Conservation (phyloP, 78 protist genomes). For the Dictyostelium firmibasis region DNA sequence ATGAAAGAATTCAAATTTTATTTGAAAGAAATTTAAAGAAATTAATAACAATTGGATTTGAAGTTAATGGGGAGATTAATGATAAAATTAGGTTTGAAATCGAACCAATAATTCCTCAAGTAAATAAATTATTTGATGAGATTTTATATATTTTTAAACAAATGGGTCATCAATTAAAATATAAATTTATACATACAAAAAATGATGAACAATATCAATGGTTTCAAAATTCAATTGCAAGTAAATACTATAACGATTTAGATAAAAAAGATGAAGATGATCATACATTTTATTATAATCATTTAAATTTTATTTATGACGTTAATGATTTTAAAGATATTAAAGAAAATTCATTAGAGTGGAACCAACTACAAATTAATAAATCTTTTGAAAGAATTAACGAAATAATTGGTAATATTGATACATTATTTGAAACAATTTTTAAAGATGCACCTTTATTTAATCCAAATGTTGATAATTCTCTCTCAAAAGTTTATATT, state of each 20-base stretch:
- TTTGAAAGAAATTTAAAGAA: constrained; percentile 34
- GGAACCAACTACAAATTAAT: not conserved
- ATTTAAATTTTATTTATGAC: not conserved
- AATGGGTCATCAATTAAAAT: not conserved
- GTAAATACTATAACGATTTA: not conserved
- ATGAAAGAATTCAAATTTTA: not conserved
- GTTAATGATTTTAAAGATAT: not conserved
- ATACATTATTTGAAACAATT: not conserved
- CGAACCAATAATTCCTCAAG: not conserved
- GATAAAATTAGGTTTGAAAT: not conserved
- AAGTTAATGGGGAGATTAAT: not conserved
- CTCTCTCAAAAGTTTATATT: not conserved
- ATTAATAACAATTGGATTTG: not conserved
- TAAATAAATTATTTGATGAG: not conserved
- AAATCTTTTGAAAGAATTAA: not conserved
- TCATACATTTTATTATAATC: not conserved
- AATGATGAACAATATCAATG: not conserved
- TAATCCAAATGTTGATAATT: not conserved
- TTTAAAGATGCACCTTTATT: not conserved
- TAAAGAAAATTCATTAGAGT: not conserved
- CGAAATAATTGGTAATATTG: not conserved
- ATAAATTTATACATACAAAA: not conserved
- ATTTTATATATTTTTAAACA: not conserved
- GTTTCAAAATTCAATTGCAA: not conserved
- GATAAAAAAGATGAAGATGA: not conserved